phyloP scores from a whole-genome alignment of 2,329 filamentous ascomycete species.

The Lithohypha guttulata region DNA sequence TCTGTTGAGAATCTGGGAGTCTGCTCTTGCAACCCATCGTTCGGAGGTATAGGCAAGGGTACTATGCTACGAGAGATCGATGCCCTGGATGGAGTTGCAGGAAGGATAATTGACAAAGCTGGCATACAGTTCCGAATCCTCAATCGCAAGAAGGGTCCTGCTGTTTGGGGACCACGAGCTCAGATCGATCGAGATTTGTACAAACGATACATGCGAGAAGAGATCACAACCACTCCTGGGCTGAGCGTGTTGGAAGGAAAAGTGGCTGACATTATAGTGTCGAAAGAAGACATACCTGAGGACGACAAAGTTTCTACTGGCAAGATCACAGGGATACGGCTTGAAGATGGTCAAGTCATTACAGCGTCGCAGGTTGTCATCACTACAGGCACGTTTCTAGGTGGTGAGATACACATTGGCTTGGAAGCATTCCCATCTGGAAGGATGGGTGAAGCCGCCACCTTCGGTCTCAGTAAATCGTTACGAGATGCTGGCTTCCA shows the following conservation, averaged over 20 bases:
- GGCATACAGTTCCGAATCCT: slow-evolving; percentile 88
- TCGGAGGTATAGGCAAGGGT: slow-evolving; percentile 97
- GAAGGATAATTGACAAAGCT: slow-evolving; percentile 81
- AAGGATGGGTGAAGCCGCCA: slow-evolving; percentile 86
- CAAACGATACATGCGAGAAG: slow-evolving; percentile 79
- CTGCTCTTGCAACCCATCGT: slow-evolving; percentile 93
- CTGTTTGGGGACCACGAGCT: slow-evolving; percentile 91
- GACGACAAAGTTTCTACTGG: slow-evolving; percentile 47
- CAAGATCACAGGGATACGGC: slow-evolving; percentile 69
- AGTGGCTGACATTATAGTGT: slow-evolving; percentile 81
- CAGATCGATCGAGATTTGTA: slow-evolving; percentile 91
- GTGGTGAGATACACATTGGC: slow-evolving; percentile 93
- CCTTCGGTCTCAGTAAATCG: slow-evolving; percentile 84
- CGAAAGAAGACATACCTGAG: slow-evolving; percentile 37
- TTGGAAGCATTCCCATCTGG: slow-evolving; percentile 75
- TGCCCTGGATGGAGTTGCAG: slow-evolving; percentile 81
- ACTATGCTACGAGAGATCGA: slow-evolving; percentile 94
- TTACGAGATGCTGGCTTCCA: slow-evolving; percentile 78
- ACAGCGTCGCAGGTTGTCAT: slow-evolving; percentile 76
- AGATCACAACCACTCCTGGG: slow-evolving; percentile 67
- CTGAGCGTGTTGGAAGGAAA: slow-evolving; percentile 73
- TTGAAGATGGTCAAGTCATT: slow-evolving; percentile 80
- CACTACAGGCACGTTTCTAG: slow-evolving; percentile 89
- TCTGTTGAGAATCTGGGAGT: slow-evolving; percentile 80
- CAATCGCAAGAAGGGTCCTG: slow-evolving; percentile 82